A percentile compares a stretch with the other conserved stretches of the same genome.
Conservation (phyloP, 225 moss, liverwort and hornwort genomes). For the Sphagnum tenellum region DNA sequence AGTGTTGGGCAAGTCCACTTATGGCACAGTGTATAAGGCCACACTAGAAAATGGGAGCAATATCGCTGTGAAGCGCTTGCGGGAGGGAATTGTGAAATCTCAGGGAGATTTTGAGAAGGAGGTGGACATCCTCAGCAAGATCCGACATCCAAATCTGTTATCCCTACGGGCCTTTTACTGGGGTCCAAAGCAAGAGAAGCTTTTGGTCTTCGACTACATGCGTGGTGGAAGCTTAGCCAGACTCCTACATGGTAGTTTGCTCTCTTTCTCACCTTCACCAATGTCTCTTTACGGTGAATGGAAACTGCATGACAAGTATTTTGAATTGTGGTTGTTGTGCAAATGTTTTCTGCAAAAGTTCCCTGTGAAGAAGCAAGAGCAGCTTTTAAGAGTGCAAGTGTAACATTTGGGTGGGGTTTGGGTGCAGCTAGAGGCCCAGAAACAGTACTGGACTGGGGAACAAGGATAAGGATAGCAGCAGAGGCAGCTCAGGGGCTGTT, state of each 20-base stretch:
- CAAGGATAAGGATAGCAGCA: conserved; percentile 61
- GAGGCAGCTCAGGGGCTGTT: conserved; percentile 69
- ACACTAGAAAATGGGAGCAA: conserved; percentile 70
- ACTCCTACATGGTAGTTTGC: conserved; percentile 57
- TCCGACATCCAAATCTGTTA: conserved; percentile 76
- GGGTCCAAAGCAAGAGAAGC: conserved; percentile 96
- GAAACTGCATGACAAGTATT: too few relatives aligned
- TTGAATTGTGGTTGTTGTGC: too few relatives aligned
- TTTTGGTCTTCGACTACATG: conserved; percentile 92
- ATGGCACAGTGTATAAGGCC: conserved; percentile 90
- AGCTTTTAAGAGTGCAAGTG: too few relatives aligned
- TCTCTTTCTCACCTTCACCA: too few relatives aligned
- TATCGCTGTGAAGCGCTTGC: conserved; percentile 68
- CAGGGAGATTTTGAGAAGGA: conserved; percentile 72
- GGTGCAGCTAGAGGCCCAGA: conserved; percentile 37
- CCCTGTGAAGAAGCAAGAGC: too few relatives aligned
- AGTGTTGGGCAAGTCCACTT: conserved; percentile 84
- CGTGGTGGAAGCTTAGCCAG: conserved; percentile 82
- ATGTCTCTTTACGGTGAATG: too few relatives aligned
- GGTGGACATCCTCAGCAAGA: conserved; percentile 69
- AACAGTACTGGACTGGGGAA: conserved; percentile 55
- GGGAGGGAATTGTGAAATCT: conserved; percentile 76
- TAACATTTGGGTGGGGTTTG: too few relatives aligned
- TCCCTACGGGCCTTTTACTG: conserved; percentile 79
- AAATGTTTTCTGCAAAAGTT: too few relatives aligned